These are phyloP conservation scores for Perkinsus chesapeaki DNA, from an alignment of 169 alveolate genomes.

Conservation along the genomic window DNA sequence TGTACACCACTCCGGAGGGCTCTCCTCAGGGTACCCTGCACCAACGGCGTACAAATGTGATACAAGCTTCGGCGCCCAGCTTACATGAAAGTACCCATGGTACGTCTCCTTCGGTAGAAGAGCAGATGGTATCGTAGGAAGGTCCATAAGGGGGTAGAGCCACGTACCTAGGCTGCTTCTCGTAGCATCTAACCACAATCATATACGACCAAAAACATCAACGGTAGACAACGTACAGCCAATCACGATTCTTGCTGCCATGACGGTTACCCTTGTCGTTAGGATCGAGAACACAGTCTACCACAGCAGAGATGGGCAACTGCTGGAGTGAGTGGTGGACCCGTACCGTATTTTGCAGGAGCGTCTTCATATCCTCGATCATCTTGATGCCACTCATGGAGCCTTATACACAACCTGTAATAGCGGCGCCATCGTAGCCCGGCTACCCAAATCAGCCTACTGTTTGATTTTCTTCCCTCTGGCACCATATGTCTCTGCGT, in stretches of 20 bases:
- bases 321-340: neutral
- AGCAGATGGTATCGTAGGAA: neutral
- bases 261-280: neutral
- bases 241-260: neutral
- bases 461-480: neutral
- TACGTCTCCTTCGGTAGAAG: neutral
- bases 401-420: neutral
- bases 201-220: neutral
- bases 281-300: neutral
- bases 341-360: neutral
- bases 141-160: neutral
- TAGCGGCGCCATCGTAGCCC: no score
- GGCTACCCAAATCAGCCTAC: no score
- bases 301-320: neutral
- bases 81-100: neutral
- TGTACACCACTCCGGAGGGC: neutral
- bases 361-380: neutral
- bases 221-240: neutral
- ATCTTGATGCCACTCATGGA: neutral
- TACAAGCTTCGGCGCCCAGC: neutral
- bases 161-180: neutral
- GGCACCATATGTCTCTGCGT: neutral
- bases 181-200: neutral
- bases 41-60: neutral
- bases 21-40: neutral